phyloP scores from a whole-genome alignment of 2,329 filamentous ascomycete species.

The Colletotrichum horii region DNA sequence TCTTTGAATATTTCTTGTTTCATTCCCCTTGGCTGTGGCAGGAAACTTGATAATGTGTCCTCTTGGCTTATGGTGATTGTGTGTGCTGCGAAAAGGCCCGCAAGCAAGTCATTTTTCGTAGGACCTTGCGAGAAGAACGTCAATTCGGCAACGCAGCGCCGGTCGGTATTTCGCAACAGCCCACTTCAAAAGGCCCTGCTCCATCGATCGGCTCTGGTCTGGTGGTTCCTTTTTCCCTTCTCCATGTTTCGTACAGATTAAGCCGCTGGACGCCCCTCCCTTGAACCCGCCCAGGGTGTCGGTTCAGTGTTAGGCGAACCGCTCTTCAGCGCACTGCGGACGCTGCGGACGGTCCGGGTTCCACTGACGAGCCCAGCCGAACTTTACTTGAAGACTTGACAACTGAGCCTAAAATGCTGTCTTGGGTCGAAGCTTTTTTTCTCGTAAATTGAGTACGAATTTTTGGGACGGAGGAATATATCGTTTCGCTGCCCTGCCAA shows the following conservation, averaged over 20 bases:
- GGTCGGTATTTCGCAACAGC: background rate
- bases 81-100: background rate
- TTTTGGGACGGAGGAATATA: background rate
- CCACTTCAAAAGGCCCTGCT: background rate
- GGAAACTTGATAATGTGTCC: background rate
- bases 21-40: background rate
- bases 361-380: background rate
- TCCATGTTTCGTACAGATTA: conserved; percentile 16
- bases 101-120: background rate
- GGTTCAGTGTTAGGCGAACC: conserved; percentile 9
- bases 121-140: background rate
- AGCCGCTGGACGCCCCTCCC: background rate
- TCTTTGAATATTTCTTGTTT: background rate
- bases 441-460: background rate
- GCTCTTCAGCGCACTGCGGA: background rate
- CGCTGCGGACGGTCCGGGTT: background rate
- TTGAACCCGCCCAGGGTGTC: background rate
- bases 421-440: background rate
- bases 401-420: background rate
- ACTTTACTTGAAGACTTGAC: conserved; percentile 14
- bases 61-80: background rate
- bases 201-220: conserved; percentile 9
- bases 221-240: background rate
- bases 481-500: background rate
- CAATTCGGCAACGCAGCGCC: background rate